phyloP scores from a whole-genome alignment of 495 filamentous ascomycete species.

The Copromyces sp. region DNA sequence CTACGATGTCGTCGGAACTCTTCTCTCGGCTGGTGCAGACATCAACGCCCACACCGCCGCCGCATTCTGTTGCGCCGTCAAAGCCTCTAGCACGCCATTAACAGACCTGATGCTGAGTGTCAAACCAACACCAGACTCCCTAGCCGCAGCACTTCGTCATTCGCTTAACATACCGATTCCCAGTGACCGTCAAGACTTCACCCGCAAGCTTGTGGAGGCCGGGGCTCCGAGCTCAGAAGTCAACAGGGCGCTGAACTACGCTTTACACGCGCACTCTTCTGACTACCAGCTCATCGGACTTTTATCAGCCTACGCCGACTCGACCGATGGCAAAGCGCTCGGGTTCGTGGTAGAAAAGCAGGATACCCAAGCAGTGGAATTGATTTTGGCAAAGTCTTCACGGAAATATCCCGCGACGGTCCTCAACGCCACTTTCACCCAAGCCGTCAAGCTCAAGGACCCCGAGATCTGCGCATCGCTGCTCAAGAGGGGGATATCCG shows the following conservation, averaged over 20 bases:
- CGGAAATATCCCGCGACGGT: conserved; percentile 17
- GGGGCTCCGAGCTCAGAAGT: conserved; percentile 30
- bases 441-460: conserved; percentile 23
- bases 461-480: conserved; percentile 25
- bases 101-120: conserved; percentile 29
- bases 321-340: conserved; percentile 31
- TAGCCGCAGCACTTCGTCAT: conserved; percentile 30
- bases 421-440: conserved; percentile 21
- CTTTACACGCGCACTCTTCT: conserved; percentile 26
- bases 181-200: conserved; percentile 32
- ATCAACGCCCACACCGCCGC: conserved; percentile 33
- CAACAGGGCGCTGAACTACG: conserved; percentile 34
- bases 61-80: conserved; percentile 30
- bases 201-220: conserved; percentile 29
- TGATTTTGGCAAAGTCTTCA: conserved; percentile 24
- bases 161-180: conserved; percentile 32
- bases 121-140: conserved; percentile 21
- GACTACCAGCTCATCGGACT: conserved; percentile 31
- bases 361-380: conserved; percentile 25
- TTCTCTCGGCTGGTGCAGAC: conserved; percentile 35
- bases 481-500: conserved; percentile 27
- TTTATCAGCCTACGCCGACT: conserved; percentile 29
- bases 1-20: conserved; percentile 21
- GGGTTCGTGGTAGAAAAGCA: conserved; percentile 24
- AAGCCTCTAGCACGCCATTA: conserved; percentile 26